These are phyloP conservation scores for Naganishia antarctica DNA, from an alignment of 768 basidiomycete genomes.

Conservation along the genomic window DNA sequence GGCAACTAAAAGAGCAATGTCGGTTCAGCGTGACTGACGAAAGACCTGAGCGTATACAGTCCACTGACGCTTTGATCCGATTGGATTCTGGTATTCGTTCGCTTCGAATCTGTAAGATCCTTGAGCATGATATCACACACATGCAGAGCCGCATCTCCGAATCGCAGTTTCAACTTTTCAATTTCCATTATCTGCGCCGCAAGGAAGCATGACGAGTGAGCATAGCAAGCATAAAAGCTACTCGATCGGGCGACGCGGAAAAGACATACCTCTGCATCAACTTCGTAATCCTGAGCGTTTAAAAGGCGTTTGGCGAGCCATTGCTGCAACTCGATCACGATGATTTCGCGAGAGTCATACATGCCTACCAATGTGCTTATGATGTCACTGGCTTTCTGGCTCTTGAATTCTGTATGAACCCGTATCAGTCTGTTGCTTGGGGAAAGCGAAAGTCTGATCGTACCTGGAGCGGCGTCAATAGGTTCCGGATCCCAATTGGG, in stretches of 20 bases:
- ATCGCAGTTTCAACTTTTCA: slow-evolving; percentile 89
- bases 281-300: slow-evolving; percentile 70
- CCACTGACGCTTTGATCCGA: slow-evolving; percentile 61
- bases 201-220: slow-evolving; percentile 6
- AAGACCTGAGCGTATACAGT: not conserved
- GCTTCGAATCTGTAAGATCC: slow-evolving; percentile 90
- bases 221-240: too few species aligned
- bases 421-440: too few species aligned
- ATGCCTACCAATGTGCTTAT: slow-evolving; percentile 95
- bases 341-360: slow-evolving; percentile 93
- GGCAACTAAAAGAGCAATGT: slow-evolving; percentile 54
- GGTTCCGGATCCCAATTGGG: slow-evolving; percentile 95
- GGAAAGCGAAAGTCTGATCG: slow-evolving; percentile 27
- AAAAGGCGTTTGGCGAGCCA: slow-evolving; percentile 81
- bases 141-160: slow-evolving; percentile 86
- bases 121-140: slow-evolving; percentile 98
- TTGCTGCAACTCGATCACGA: slow-evolving; percentile 90
- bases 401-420: slow-evolving; percentile 68
- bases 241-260: too few species aligned
- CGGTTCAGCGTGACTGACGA: not conserved
- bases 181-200: slow-evolving; percentile 71
- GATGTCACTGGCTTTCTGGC: slow-evolving; percentile 85
- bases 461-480: slow-evolving; percentile 90
- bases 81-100: slow-evolving; percentile 83
- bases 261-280: slow-evolving; percentile 60